Evolutionary conservation across 2,329 filamentous ascomycete species (phyloP).

Genomic region (Fusarium hostae): DNA sequence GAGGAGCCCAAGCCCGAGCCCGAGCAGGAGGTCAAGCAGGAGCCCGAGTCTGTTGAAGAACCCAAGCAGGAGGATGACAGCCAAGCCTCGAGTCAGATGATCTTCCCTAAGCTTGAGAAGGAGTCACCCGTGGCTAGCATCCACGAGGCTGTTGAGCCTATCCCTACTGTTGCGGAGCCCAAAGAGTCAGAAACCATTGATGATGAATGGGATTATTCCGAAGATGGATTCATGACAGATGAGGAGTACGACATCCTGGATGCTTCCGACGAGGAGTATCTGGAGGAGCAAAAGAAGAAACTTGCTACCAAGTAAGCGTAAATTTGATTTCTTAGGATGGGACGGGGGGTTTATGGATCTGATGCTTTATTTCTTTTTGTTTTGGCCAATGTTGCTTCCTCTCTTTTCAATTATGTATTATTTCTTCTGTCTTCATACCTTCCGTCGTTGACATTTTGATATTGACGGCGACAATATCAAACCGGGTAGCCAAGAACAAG

Average conservation of each 20-base stretch:
- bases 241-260: constrained; percentile 98
- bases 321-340: constrained; percentile 31
- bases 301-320: constrained; percentile 50
- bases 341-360: constrained; percentile 38
- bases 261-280: constrained; percentile 88
- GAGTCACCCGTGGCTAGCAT: constrained; percentile 86
- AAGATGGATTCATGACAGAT: constrained; percentile 89
- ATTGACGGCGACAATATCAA: constrained; percentile 5
- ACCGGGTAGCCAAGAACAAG: constrained; percentile 10
- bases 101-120: constrained; percentile 96
- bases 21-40: constrained; percentile 43
- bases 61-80: constrained; percentile 49
- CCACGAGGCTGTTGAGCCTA: constrained; percentile 72
- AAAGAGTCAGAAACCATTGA: constrained; percentile 61
- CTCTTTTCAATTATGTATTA: constrained; percentile 41
- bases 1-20: constrained; percentile 40
- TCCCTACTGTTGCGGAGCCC: constrained; percentile 64
- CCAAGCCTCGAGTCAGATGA: constrained; percentile 71
- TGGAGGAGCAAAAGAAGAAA: constrained; percentile 64
- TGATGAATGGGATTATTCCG: constrained; percentile 72
- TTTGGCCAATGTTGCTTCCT: constrained; percentile 29
- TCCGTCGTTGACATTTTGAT: neutral
- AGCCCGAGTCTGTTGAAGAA: constrained; percentile 32
- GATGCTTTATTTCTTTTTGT: constrained; percentile 3
- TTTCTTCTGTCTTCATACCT: constrained; percentile 37